Evolutionary conservation across 768 basidiomycete species (phyloP), one percentile per base, ranked within the genome.

Genomic region (Psilocybe cubensis): DNA sequence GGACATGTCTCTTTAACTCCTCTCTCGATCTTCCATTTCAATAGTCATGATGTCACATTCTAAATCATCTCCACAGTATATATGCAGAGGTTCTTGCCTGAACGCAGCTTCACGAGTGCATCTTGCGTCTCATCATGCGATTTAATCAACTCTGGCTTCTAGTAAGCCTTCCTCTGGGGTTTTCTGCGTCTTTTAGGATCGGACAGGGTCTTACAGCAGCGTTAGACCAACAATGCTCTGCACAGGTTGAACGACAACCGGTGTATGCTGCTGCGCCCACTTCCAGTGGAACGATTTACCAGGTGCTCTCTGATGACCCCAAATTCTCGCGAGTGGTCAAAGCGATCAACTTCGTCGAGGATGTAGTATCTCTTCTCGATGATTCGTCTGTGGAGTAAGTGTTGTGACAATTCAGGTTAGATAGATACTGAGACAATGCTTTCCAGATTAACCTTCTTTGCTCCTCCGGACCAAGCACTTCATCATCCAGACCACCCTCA

Each of bases 371-470:
- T 12, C 48, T 78, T 17, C 67, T 81, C 38, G 76, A 81, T 54
- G 75, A 80, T 52, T 64, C 77, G 11, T 68, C 73, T 14, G 60
- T 70, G 25, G 61, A 68, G 79, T 78, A 53, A 44, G 73, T 53
- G 10, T 5, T 25, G 17, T 47, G 17, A 17, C 31, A 18, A 4
- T 24, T 49, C 33, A 23, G 9, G 2, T 38, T 18, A 20, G 46
- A n/a, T 46, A 10, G 45, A 35, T n/a, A 47, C 10, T 48, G 38
- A 33, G 25, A 40, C 35, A 14, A 24, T 18, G 25, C 35, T 27
- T 21, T 25, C 7, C 40, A 84, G 82, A n/a, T 54, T 84, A 21
- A 84, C 84, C 0, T 81, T 84, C 67, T 84, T 85, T 57, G 83
- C 83, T 0, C 74, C 77, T 17, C 78, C 81, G 3, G 74, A 84